phyloP scores from a whole-genome alignment of 176 grass and related monocot species.

The Oryza meridionalis region DNA sequence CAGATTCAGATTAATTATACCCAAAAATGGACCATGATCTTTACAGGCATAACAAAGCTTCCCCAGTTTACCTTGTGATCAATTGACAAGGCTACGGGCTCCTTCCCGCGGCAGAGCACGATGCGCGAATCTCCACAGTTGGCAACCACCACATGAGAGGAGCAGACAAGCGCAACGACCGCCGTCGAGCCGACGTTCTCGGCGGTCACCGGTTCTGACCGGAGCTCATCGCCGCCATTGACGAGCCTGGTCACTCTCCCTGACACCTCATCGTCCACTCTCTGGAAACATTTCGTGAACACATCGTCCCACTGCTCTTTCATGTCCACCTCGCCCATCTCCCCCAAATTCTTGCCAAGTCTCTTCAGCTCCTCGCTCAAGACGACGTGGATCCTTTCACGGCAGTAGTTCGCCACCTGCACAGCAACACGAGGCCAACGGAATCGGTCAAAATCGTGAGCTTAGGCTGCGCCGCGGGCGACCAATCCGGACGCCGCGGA shows the following conservation, averaged over 20 bases:
- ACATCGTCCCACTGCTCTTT: conserved; percentile 73
- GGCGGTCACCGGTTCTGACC: conserved; percentile 32
- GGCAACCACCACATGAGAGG: conserved; percentile 65
- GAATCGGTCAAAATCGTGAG: conserved; percentile 12
- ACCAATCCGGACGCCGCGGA: not conserved
- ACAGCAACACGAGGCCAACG: not conserved
- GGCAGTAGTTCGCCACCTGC: conserved; percentile 63
- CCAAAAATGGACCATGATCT: not conserved
- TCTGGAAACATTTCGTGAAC: conserved; percentile 61
- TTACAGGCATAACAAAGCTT: not conserved
- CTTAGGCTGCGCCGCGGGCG: not conserved
- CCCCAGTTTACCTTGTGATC: conserved; percentile 70
- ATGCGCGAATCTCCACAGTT: conserved; percentile 74
- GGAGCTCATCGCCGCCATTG: not conserved
- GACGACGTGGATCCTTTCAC: conserved; percentile 58
- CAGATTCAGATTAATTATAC: not conserved
- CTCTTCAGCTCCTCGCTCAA: conserved; percentile 47
- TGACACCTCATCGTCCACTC: conserved; percentile 66
- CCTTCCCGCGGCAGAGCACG: conserved; percentile 68
- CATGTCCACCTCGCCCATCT: conserved; percentile 38
- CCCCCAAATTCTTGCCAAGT: conserved; percentile 3
- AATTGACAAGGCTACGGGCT: conserved; percentile 57
- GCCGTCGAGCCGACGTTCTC: conserved; percentile 77
- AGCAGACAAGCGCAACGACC: conserved; percentile 55
- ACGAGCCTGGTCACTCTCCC: conserved; percentile 43